A percentile compares a stretch with the other conserved stretches of the same genome.
These are phyloP conservation scores for Sarcodon aspratus DNA, from an alignment of 768 basidiomycete species.

Conservation along the genomic window DNA sequence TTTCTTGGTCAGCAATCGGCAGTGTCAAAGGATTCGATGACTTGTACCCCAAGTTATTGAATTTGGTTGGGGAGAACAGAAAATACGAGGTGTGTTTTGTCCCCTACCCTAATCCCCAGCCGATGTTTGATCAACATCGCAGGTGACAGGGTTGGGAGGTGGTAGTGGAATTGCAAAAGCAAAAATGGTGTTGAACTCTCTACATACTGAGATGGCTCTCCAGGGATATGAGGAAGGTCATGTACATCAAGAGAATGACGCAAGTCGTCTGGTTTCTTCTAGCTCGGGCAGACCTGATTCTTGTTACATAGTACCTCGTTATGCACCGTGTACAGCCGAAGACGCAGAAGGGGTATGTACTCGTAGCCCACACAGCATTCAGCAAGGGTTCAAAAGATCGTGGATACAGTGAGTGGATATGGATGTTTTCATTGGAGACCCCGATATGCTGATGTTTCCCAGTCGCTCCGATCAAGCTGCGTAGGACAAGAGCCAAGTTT, in stretches of 20 bases:
- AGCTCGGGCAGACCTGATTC: not conserved
- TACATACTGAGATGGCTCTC: slow-evolving; percentile 90
- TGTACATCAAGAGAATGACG: slow-evolving; percentile 94
- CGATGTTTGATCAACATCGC: not conserved
- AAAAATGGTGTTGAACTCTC: slow-evolving; percentile 66
- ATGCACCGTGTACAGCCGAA: slow-evolving; percentile 85
- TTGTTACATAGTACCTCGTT: slow-evolving; percentile 66
- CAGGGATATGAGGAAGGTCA: slow-evolving; percentile 84
- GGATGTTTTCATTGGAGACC: not conserved
- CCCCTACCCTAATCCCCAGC: not conserved
- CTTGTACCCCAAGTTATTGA: slow-evolving; percentile 86
- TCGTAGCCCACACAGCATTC: slow-evolving; percentile 91
- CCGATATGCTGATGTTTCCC: slow-evolving; percentile 1
- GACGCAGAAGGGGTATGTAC: slow-evolving; percentile 85
- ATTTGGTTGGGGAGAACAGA: slow-evolving; percentile 79
- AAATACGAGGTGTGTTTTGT: slow-evolving; percentile 41
- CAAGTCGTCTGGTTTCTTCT: slow-evolving; percentile 26
- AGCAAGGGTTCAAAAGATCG: slow-evolving; percentile 70
- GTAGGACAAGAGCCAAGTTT: slow-evolving; percentile 68
- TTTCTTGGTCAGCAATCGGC: slow-evolving; percentile 80
- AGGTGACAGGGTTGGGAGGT: slow-evolving; percentile 34
- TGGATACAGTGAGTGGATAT: slow-evolving; percentile 52
- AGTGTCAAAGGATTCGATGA: slow-evolving; percentile 98
- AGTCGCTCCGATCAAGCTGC: slow-evolving; percentile 83
- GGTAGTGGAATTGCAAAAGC: slow-evolving; percentile 23